Evolutionary conservation across 2,329 filamentous ascomycete species (phyloP).

Genomic region (Epichloe brachyelytri): DNA sequence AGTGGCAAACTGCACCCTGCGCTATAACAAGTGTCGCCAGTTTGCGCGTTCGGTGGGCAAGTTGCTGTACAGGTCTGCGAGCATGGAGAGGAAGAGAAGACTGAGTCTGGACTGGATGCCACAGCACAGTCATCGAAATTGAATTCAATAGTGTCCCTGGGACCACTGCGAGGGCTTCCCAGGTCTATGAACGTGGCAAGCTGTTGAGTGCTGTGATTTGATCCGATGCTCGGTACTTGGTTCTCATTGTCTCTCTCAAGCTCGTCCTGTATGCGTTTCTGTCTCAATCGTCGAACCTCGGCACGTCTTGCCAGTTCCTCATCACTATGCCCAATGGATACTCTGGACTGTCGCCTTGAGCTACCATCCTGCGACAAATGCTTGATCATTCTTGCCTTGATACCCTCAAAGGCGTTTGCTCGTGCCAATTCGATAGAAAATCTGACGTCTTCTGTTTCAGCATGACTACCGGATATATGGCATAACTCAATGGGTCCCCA

Average conservation of each 20-base stretch:
- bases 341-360: constrained; percentile 25
- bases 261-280: constrained; percentile 45
- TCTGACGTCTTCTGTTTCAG: constrained; percentile 25
- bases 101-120: neutral
- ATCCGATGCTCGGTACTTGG: constrained; percentile 18
- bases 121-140: constrained; percentile 9
- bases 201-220: constrained; percentile 13
- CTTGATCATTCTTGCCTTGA: constrained; percentile 31
- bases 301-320: constrained; percentile 42
- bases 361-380: constrained; percentile 33
- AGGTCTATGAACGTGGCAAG: constrained; percentile 16
- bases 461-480: constrained; percentile 24
- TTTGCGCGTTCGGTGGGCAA: neutral
- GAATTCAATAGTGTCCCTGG: constrained; percentile 38
- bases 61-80: neutral
- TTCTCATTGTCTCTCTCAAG: constrained; percentile 33
- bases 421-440: constrained; percentile 16
- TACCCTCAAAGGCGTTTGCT: constrained; percentile 28
- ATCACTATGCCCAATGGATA: constrained; percentile 32
- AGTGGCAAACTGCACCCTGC: neutral
- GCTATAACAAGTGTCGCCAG: neutral
- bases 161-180: constrained; percentile 24
- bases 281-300: constrained; percentile 41
- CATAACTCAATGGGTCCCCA: constrained; percentile 16
- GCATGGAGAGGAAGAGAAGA: neutral